Evolutionary conservation across 139 green algal genomes (phyloP), one percentile per base, ranked within the genome.

Genomic region (Haematococcus lacustris): DNA sequence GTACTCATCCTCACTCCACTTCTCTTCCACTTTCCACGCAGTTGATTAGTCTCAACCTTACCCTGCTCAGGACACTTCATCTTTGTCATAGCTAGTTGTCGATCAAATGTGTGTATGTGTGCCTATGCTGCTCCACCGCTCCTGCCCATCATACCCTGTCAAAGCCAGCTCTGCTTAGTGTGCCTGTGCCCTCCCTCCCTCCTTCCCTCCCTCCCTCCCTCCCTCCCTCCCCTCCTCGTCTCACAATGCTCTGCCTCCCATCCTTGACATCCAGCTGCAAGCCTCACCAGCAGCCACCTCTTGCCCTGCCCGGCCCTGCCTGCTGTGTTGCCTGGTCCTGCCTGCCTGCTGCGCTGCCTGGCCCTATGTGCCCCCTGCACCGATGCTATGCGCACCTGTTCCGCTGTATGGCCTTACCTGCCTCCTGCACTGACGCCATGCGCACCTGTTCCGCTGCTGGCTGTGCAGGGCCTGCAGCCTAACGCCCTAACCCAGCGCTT

Each of bases 401-500:
- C 47, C 17, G 17, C 13, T 21, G 47, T 57, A 57, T 57, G 47
- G 17, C 17, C 47, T n/a, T 21, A 57, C 47, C 21, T n/a, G 47
- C 21, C 13, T 57, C 21, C 13, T 57, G 47, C 47, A 21, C 47
- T 21, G 21, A 13, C 47, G 47, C 47, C 17, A 13, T 57, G 17
- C 13, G 17, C 13, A 13, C 21, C 47, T 13, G 13, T 13, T 57
- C 47, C 21, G 17, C 17, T 57, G 47, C 47, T 63, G 60, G 23
- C 30, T 40, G 38, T 59, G 38, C 61, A 78, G 51, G 83, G 87
- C 35, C 67, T 92, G n/a, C 73, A 86, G 71, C 51, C 71, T 23
- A 85, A 89, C 57, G 66, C 35, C 1, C 63, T 87, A 41, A 88
- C 83, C 1, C 51, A 73, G 30, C 78, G 84, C 66, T 81, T 96